A percentile compares a stretch with the other conserved stretches of the same genome.
Conservation (phyloP, 306 rosid genomes). For the Castanea crenata region DNA sequence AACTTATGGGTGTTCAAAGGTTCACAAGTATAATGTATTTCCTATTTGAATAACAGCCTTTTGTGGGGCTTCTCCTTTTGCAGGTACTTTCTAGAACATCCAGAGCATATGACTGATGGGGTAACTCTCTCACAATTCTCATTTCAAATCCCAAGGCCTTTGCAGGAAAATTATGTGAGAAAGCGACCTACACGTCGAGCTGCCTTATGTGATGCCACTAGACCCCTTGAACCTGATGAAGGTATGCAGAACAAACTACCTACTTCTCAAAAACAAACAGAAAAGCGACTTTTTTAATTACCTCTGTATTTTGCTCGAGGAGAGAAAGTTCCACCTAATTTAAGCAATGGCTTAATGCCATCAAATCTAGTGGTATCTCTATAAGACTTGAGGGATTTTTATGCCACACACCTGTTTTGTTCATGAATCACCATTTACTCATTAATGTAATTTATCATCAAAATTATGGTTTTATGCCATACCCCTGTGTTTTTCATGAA, state of each 20-base stretch:
- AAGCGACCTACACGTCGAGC: conserved; percentile 58
- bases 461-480: not conserved
- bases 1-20: not conserved
- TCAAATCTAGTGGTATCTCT: not conserved
- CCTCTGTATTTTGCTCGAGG: no score
- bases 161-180: conserved; percentile 85
- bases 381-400: not conserved
- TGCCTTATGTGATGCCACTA: conserved; percentile 35
- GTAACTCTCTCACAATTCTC: conserved; percentile 67
- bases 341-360: not conserved
- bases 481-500: not conserved
- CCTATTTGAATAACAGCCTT: conserved; percentile 6
- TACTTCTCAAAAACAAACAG: not conserved
- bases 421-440: not conserved
- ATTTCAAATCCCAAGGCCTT: conserved; percentile 78
- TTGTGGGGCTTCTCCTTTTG: conserved; percentile 21
- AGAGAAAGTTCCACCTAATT: not conserved
- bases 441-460: not conserved
- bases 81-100: conserved; percentile 77
- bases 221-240: conserved; percentile 44
- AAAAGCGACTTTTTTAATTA: not conserved
- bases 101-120: conserved; percentile 56
- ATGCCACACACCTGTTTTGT: not conserved
- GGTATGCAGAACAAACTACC: conserved; percentile 41
- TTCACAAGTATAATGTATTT: conserved; percentile 12